Conservation (phyloP, 2,329 filamentous ascomycete genomes). For the Teratosphaeriaceae sp. region DNA sequence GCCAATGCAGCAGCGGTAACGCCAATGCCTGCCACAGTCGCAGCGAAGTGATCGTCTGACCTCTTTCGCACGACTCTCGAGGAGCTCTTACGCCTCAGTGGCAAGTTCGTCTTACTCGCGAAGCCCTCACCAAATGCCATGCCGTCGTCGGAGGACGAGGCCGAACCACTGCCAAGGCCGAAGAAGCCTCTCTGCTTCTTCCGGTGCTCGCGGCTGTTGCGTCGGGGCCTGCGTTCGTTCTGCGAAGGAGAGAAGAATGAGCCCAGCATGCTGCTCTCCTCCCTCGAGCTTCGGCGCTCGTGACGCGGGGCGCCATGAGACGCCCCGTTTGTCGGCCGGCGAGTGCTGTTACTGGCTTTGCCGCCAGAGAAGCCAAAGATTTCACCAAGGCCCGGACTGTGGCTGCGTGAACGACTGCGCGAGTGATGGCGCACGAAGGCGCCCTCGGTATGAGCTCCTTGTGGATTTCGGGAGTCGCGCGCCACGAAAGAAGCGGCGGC, state of each 20-base stretch:
- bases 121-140: conserved; percentile 40
- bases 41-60: conserved; percentile 42
- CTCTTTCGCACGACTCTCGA: conserved; percentile 24
- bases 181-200: conserved; percentile 43
- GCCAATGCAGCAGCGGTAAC: conserved; percentile 44
- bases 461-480: conserved; percentile 13
- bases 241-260: conserved; percentile 26
- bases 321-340: conserved; percentile 9
- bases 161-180: conserved; percentile 40
- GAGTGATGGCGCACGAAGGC: conserved; percentile 23
- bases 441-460: conserved; percentile 7
- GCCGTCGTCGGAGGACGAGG: conserved; percentile 39
- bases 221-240: conserved; percentile 15
- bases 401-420: conserved; percentile 30
- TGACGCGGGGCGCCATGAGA: conserved; percentile 10
- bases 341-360: conserved; percentile 9
- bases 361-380: conserved; percentile 17
- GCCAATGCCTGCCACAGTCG: conserved; percentile 40
- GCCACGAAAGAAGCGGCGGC: conserved; percentile 12
- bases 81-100: conserved; percentile 18
- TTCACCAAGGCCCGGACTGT: conserved; percentile 20
- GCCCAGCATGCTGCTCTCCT: conserved; percentile 19
- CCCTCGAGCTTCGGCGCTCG: conserved; percentile 13
- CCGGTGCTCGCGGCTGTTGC: conserved; percentile 12
- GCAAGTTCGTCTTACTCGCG: conserved; percentile 14